phyloP scores from a whole-genome alignment of 2,329 filamentous ascomycete species.

The Ophiostoma sp. region DNA sequence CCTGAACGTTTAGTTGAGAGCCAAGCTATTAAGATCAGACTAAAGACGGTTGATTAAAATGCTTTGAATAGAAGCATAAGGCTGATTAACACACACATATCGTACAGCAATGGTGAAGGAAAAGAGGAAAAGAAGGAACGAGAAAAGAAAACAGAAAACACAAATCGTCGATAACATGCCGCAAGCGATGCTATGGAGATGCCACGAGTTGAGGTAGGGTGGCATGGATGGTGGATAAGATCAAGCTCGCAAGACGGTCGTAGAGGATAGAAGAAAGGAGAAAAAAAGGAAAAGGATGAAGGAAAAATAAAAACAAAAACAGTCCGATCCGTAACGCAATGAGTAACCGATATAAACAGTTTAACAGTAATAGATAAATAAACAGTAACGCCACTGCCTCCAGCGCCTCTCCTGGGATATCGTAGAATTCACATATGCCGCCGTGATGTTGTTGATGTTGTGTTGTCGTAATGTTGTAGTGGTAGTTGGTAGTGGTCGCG shows the following conservation, averaged over 20 bases:
- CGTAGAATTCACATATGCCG: conserved; percentile 32
- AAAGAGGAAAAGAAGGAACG: not conserved
- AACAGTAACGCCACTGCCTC: not conserved
- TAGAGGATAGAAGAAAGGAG: not conserved
- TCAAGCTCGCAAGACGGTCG: too few relatives aligned
- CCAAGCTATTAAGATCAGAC: too few relatives aligned
- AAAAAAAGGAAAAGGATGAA: not conserved
- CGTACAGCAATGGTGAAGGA: not conserved
- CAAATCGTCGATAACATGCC: not conserved
- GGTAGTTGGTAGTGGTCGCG: too few relatives aligned
- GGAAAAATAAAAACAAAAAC: not conserved
- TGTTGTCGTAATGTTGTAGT: conserved; percentile 2
- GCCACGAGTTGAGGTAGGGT: too few relatives aligned
- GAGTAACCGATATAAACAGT: not conserved
- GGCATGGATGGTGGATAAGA: too few relatives aligned
- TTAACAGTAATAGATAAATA: not conserved
- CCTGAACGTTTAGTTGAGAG: too few relatives aligned
- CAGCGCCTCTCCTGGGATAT: conserved; percentile 5
- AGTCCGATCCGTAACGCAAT: not conserved
- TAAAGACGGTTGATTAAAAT: not conserved
- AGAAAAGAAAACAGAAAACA: not conserved
- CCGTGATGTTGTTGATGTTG: not conserved
- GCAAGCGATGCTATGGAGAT: not conserved
- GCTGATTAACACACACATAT: not conserved
- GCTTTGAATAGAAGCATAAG: not conserved